Evolutionary conservation across 805 yeast species (phyloP).

Genomic region (Hanseniaspora pseudoguilliermondii): DNA sequence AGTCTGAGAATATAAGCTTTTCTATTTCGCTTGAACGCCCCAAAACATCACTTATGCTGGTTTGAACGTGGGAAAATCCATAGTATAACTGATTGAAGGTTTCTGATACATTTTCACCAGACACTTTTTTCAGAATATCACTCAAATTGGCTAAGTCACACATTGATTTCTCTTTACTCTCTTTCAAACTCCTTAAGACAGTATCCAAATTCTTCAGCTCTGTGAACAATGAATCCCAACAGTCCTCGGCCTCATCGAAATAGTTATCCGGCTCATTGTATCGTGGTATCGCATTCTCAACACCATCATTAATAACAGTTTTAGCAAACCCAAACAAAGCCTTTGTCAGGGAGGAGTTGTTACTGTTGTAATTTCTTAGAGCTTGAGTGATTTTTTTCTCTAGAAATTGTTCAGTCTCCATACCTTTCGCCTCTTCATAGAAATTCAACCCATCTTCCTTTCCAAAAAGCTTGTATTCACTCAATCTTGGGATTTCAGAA

Average conservation of each 20-base stretch:
- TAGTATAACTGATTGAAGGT: conserved; percentile 48
- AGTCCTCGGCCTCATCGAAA: conserved; percentile 55
- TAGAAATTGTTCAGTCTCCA: conserved; percentile 9
- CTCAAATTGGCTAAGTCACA: conserved; percentile 57
- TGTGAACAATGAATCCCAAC: conserved; percentile 57
- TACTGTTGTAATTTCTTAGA: background rate
- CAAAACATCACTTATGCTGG: conserved; percentile 55
- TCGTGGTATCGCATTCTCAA: conserved; percentile 30
- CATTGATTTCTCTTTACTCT: conserved; percentile 64
- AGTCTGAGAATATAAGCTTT: conserved; percentile 69
- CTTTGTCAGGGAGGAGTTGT: conserved; percentile 18
- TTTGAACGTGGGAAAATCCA: conserved; percentile 62
- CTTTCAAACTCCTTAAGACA: conserved; percentile 59
- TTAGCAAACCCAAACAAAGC: conserved; percentile 25
- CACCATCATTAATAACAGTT: conserved; percentile 8
- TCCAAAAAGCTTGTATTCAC: conserved; percentile 25
- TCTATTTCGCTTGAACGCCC: conserved; percentile 76
- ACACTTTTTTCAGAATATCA: conserved; percentile 42
- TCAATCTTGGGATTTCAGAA: conserved; percentile 25
- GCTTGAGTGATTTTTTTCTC: conserved; percentile 8
- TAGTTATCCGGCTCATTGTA: conserved; percentile 67
- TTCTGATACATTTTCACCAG: conserved; percentile 63
- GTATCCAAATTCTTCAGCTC: conserved; percentile 58
- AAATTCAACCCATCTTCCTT: conserved; percentile 23
- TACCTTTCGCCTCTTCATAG: conserved; percentile 8